Conservation (phyloP, 129 eudicot species). For the Escallonia herrerae region DNA sequence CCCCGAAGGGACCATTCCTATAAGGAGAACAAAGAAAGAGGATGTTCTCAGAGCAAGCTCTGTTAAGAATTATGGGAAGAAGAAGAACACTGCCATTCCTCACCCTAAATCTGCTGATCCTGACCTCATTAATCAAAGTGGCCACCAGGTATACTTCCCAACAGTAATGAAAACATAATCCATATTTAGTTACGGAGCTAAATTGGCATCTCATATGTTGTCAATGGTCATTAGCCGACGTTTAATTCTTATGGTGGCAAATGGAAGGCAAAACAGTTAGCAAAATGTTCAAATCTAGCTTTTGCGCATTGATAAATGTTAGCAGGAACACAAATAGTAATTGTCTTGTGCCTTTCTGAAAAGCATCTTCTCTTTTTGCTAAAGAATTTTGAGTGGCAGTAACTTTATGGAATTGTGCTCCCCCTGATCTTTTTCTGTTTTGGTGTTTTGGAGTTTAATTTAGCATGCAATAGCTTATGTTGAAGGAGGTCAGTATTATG, state of each 20-base stretch:
- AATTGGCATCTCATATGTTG: no score
- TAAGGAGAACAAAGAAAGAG: conserved; percentile 68
- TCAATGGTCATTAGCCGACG: no score
- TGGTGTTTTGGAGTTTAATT: conserved; percentile 19
- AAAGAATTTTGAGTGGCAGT: no score
- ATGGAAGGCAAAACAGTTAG: no score
- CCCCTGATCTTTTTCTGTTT: background rate
- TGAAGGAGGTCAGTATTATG: conserved; percentile 60
- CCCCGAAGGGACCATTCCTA: conserved; percentile 62
- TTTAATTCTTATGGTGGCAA: no score
- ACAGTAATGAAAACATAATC: no score
- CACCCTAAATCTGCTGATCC: conserved; percentile 59
- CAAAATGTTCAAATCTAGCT: no score
- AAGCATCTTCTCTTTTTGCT: no score
- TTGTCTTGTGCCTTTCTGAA: no score
- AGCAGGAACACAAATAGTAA: no score
- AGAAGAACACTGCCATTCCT: conserved; percentile 33
- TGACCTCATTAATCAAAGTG: conserved; percentile 54
- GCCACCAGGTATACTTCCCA: conserved; percentile 55
- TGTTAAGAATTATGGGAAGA: conserved; percentile 56
- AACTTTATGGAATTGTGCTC: background rate
- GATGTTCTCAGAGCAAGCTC: conserved; percentile 77
- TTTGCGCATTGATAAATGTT: no score
- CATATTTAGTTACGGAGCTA: no score
- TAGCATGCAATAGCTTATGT: conserved; percentile 94